Percentiles rank a stretch among this genome's conserved stretches.
phyloP scores from a whole-genome alignment of 2,329 filamentous ascomycete species.

The Alternaria sp. region DNA sequence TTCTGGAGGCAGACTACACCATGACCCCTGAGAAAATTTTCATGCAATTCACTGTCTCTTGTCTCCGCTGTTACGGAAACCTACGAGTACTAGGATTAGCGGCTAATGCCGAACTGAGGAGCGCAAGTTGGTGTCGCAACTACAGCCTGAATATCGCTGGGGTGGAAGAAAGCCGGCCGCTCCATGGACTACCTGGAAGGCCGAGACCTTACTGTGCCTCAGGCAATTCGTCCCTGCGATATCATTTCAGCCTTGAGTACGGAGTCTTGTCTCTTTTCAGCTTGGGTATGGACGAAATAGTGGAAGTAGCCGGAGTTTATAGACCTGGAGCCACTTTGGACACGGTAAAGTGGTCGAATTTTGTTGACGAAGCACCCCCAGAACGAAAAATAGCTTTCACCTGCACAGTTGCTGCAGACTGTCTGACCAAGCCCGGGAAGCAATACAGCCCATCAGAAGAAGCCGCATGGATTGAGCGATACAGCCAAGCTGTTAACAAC shows the following conservation, averaged over 20 bases:
- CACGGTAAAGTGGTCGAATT: too few relatives aligned
- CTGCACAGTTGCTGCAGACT: too few relatives aligned
- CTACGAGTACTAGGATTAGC: slow-evolving; percentile 5
- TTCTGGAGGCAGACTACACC: background rate
- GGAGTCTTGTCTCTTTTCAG: too few relatives aligned
- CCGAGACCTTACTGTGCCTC: background rate
- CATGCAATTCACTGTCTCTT: slow-evolving; percentile 11
- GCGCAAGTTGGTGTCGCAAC: slow-evolving; percentile 16
- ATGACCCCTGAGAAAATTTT: slow-evolving; percentile 8
- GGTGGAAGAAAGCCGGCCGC: background rate
- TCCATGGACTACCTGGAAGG: background rate
- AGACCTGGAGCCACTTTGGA: too few relatives aligned
- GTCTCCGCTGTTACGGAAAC: slow-evolving; percentile 1
- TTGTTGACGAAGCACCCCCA: too few relatives aligned
- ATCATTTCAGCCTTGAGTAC: too few relatives aligned
- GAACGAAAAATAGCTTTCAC: too few relatives aligned
- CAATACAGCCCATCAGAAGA: background rate
- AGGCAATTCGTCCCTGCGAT: too few relatives aligned
- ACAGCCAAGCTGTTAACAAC: background rate
- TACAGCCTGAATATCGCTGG: background rate
- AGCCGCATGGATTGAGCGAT: background rate
- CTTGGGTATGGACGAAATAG: too few relatives aligned
- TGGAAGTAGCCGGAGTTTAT: too few relatives aligned
- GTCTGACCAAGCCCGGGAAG: too few relatives aligned
- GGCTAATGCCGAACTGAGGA: background rate